Percentiles rank a stretch among this genome's conserved stretches.
phyloP scores from a whole-genome alignment of 805 yeast species.

The Maudiozyma saulgeensis region DNA sequence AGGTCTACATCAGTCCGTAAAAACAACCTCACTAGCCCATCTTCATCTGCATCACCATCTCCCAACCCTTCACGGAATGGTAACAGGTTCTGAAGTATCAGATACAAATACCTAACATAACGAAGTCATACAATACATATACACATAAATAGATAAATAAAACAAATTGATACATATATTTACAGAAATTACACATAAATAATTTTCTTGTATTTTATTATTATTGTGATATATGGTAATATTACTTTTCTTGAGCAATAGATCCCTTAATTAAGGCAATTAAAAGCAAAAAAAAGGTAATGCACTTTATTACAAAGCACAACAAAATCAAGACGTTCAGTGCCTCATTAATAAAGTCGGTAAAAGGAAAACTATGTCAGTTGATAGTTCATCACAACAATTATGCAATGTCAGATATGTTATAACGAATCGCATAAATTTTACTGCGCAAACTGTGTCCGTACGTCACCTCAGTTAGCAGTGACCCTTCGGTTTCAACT shows the following conservation, averaged over 20 bases:
- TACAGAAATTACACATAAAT: no score
- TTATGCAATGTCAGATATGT: slow-evolving; percentile 17
- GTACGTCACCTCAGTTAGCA: slow-evolving; percentile 18
- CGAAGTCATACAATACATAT: not conserved
- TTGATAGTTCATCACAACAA: no score
- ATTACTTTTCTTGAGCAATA: no score
- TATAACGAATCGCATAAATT: slow-evolving; percentile 10
- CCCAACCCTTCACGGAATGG: no score
- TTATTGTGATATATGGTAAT: no score
- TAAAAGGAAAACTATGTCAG: no score
- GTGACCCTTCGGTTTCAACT: slow-evolving; percentile 13
- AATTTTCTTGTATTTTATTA: no score
- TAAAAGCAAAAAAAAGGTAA: no score
- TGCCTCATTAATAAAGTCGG: no score
- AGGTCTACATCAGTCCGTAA: slow-evolving; percentile 9
- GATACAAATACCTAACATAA: not conserved
- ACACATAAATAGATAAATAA: not conserved
- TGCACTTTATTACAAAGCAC: no score
- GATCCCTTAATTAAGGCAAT: no score
- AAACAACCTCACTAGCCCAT: not conserved
- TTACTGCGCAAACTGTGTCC: slow-evolving; percentile 24
- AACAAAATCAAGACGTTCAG: no score
- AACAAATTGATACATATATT: not conserved
- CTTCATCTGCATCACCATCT: not conserved
- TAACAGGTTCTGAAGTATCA: not conserved